Conservation (phyloP, 352 stramenopile species). For the Pythium vanterpoolii region DNA sequence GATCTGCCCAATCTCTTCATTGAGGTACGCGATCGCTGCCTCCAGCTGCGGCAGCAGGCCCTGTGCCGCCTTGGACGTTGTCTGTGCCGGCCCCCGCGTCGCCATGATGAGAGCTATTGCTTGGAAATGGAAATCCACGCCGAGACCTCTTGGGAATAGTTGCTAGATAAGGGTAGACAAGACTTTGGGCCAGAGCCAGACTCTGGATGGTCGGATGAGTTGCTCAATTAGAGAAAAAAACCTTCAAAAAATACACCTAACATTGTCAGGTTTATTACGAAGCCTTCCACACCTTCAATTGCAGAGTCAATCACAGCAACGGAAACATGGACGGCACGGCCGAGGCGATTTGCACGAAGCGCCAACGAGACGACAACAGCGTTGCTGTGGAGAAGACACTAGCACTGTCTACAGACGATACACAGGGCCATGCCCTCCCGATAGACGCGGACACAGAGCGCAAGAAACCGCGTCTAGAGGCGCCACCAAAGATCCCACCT, state of each 20-base stretch:
- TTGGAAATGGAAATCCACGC: neutral
- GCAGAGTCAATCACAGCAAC: neutral
- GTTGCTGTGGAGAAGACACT: neutral
- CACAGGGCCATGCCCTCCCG: neutral
- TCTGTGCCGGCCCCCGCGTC: conserved; percentile 13
- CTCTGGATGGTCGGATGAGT: too few relatives aligned
- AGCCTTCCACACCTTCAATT: neutral
- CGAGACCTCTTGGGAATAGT: neutral
- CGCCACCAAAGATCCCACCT: neutral
- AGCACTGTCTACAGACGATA: neutral
- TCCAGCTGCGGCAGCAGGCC: conserved; percentile 49
- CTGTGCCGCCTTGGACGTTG: conserved; percentile 22
- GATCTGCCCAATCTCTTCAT: conserved; percentile 47
- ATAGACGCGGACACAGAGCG: neutral
- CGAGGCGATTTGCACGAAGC: neutral
- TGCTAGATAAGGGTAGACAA: conserved; percentile 10
- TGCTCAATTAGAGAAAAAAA: neutral
- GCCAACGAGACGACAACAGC: neutral
- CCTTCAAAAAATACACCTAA: conserved; percentile 3
- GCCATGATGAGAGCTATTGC: conserved; percentile 3
- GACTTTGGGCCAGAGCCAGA: too few relatives aligned
- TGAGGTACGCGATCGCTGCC: conserved; percentile 52
- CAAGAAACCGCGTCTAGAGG: conserved; percentile 11
- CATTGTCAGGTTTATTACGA: neutral
- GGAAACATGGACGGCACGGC: neutral